phyloP scores from a whole-genome alignment of 495 filamentous ascomycete genomes.

The Neohortaea acidophila region DNA sequence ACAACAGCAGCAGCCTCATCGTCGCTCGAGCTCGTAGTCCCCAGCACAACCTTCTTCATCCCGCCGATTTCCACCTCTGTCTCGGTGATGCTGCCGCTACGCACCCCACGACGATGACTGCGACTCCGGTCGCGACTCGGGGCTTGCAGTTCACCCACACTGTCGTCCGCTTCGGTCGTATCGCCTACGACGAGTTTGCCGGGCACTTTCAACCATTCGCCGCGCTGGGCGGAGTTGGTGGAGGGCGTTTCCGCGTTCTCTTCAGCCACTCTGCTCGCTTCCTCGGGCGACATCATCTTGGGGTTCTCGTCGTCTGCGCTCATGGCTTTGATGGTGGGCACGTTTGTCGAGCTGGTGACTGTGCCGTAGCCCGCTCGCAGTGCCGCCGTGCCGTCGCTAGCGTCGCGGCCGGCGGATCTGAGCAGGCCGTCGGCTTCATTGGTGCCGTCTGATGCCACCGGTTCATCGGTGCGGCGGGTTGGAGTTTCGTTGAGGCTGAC shows the following conservation, averaged over 20 bases:
- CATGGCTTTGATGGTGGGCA: no score
- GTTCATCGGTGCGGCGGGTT: neutral
- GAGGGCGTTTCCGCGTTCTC: conserved; percentile 8
- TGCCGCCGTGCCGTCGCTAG: conserved; percentile 56
- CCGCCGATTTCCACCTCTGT: conserved; percentile 70
- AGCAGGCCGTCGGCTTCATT: conserved; percentile 31
- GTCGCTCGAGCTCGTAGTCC: conserved; percentile 42
- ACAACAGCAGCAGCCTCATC: no score
- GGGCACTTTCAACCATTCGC: conserved; percentile 4
- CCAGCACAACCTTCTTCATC: conserved; percentile 70
- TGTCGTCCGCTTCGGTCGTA: neutral
- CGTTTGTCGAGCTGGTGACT: conserved; percentile 2
- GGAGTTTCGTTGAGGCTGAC: neutral
- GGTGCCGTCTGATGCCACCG: neutral
- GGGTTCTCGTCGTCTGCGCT: neutral
- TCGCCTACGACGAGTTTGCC: conserved; percentile 2
- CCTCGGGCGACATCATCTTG: conserved; percentile 4
- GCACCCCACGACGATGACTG: conserved; percentile 27
- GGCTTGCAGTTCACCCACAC: conserved; percentile 13
- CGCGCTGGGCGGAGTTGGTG: conserved; percentile 1
- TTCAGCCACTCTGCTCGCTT: conserved; percentile 10
- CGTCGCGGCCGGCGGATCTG: conserved; percentile 35
- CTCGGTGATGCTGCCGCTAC: conserved; percentile 80
- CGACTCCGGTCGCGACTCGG: conserved; percentile 4
- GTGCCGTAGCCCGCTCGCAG: conserved; percentile 53